Base-by-base conservation (phyloP, 208 protist species). In the Eutreptiella sp. region DNA sequence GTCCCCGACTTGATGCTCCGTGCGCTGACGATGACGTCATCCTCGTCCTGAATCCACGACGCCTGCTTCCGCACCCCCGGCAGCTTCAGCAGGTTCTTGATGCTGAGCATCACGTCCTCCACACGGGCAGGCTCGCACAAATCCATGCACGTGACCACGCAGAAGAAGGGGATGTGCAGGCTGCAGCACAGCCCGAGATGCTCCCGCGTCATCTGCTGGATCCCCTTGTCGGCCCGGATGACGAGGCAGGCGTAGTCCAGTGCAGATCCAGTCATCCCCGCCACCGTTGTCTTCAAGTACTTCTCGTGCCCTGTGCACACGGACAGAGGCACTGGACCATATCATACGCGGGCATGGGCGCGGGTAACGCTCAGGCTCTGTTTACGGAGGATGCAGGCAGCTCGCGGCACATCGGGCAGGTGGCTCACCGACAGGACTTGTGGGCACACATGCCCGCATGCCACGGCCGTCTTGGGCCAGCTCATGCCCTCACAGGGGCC, bases 251-350 rank as follows among this genome's bases (percentile, higher is more conserved):
- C 50, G 66, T 75, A 89, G 42, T 89, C 78, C 3, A 77, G 79
- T 11, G 5, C 7, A 7, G 46, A 48, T 23, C 75, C 72, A 4
- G 81, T 90, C 54, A 91, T 63, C 4, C 84, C 85, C 57, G 34
- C 76, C 2, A 90, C 45, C 0, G 85, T 91, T 3, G 85, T 91
- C 34, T 87, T 88, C 2, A 91, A 62, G 46, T 91, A 91, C 38
- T 63, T 60, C 46, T 90, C 80, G 48, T 91, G 85, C 7, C 85
- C 85, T n/a, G n/a, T n/a, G n/a, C n/a, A n/a, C n/a, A n/a, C n/a
- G n/a, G n/a, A n/a, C n/a, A n/a, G n/a, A n/a, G n/a, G n/a, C n/a
- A n/a, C n/a, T n/a, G n/a, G n/a, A n/a, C n/a, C n/a, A n/a, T n/a
- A n/a, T n/a, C n/a, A n/a, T n/a, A n/a, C n/a, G n/a, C n/a, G n/a